A percentile compares a stretch with the other conserved stretches of the same genome.
phyloP scores from a whole-genome alignment of 2,329 filamentous ascomycete species.

The Triangularia setosa region DNA sequence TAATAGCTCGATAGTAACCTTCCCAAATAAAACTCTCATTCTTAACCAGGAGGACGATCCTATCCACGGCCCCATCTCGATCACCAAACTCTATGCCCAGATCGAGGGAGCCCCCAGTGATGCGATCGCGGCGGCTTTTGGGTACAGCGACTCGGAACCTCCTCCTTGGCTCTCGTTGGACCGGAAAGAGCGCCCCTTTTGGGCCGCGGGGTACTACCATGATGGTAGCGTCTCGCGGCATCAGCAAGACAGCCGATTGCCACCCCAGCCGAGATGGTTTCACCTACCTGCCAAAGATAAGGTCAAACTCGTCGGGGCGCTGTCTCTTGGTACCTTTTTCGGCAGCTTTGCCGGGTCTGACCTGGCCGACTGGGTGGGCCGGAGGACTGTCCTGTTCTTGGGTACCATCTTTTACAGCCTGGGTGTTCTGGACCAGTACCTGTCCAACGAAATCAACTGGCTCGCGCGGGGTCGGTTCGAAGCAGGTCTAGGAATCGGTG shows the following conservation, averaged over 20 bases:
- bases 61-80: neutral
- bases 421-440: constrained; percentile 64
- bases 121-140: neutral
- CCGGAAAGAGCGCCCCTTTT: neutral
- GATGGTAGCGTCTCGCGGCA: neutral
- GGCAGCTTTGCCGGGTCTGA: constrained; percentile 60
- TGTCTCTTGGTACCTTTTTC: constrained; percentile 75
- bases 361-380: constrained; percentile 61
- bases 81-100: neutral
- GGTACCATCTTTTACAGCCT: constrained; percentile 61
- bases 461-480: constrained; percentile 70
- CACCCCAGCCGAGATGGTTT: constrained; percentile 5
- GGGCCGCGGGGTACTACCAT: neutral
- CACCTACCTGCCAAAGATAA: neutral
- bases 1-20: neutral
- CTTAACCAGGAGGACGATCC: neutral
- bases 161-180: neutral
- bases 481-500: constrained; percentile 67
- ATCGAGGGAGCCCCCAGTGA: neutral
- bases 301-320: constrained; percentile 66
- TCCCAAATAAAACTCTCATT: neutral
- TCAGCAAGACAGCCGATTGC: neutral
- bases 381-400: constrained; percentile 58
- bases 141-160: neutral
- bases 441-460: constrained; percentile 56